Percentiles rank a stretch among this genome's conserved stretches.
Conservation (phyloP, 1,284 basidiomycete species). For the Chondrostereum purpureum region DNA sequence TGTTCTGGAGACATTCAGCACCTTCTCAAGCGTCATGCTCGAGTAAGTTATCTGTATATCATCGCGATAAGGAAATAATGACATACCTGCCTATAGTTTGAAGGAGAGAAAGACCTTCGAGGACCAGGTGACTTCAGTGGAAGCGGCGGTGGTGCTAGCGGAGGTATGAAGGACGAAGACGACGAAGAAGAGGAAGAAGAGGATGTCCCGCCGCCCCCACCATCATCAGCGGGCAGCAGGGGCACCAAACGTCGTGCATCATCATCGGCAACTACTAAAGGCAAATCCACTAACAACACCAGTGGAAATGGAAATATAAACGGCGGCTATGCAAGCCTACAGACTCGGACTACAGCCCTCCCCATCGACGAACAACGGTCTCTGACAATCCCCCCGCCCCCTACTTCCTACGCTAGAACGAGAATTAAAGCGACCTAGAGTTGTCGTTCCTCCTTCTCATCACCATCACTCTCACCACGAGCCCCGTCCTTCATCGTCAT, state of each 20-base stretch:
- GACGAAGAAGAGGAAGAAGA: not conserved
- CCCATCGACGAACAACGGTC: not conserved
- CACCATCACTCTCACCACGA: not conserved
- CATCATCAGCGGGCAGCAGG: too few species aligned
- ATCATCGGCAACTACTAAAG: not conserved
- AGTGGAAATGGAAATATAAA: not conserved
- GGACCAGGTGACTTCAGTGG: not conserved
- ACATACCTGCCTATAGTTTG: not conserved
- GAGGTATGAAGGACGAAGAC: not conserved
- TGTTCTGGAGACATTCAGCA: conserved; percentile 39
- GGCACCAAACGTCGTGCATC: not conserved
- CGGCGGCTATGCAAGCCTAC: too few species aligned
- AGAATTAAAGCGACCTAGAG: not conserved
- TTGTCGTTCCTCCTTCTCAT: not conserved
- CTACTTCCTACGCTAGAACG: not conserved
- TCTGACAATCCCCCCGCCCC: not conserved
- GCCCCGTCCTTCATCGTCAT: not conserved
- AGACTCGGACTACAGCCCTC: too few species aligned
- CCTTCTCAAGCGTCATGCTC: conserved; percentile 41
- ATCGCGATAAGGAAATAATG: not conserved
- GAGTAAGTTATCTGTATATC: conserved; percentile 26
- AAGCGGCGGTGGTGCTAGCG: not conserved
- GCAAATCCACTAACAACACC: not conserved
- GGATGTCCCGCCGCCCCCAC: not conserved
- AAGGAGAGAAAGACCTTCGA: not conserved